Percentiles rank a stretch among this genome's conserved stretches.
phyloP scores from a whole-genome alignment of 331 rosid genomes.

The Acacia concinna region DNA sequence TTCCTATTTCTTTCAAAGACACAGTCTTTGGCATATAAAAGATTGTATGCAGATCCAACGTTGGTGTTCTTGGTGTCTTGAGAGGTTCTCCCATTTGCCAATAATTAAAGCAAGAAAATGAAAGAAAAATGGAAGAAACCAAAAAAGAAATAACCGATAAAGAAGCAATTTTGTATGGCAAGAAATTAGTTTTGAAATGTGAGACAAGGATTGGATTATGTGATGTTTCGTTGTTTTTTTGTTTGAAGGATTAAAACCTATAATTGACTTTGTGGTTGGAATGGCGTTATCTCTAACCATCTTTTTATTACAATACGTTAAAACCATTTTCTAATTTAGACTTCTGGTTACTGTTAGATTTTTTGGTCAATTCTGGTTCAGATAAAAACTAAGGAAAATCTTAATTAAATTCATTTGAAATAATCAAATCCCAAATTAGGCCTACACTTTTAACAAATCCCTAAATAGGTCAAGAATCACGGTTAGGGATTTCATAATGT shows the following conservation, averaged over 20 bases:
- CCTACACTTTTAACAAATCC: too few species aligned
- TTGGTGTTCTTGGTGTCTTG: slow-evolving; percentile 34
- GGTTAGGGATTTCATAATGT: too few species aligned
- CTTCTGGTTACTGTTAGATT: not conserved
- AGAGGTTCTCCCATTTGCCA: slow-evolving; percentile 36
- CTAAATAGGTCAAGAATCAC: too few species aligned
- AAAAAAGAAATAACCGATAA: slow-evolving; percentile 23
- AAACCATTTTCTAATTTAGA: not conserved
- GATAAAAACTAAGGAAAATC: too few species aligned
- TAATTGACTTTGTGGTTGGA: not conserved
- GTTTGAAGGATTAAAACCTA: not conserved
- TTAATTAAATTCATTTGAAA: too few species aligned
- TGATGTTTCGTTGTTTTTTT: not conserved
- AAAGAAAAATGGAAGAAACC: not conserved
- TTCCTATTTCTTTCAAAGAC: slow-evolving; percentile 58
- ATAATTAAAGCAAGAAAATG: not conserved
- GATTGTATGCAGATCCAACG: slow-evolving; percentile 40
- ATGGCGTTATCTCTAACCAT: not conserved
- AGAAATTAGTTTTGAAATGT: not conserved
- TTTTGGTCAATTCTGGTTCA: not conserved
- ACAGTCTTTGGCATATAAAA: slow-evolving; percentile 43
- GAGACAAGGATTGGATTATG: not conserved
- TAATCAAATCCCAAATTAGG: too few species aligned
- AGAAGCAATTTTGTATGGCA: not conserved
- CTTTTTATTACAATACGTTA: not conserved